Evolutionary conservation across 768 basidiomycete genomes (phyloP).

Genomic region (Boletales sp.): DNA sequence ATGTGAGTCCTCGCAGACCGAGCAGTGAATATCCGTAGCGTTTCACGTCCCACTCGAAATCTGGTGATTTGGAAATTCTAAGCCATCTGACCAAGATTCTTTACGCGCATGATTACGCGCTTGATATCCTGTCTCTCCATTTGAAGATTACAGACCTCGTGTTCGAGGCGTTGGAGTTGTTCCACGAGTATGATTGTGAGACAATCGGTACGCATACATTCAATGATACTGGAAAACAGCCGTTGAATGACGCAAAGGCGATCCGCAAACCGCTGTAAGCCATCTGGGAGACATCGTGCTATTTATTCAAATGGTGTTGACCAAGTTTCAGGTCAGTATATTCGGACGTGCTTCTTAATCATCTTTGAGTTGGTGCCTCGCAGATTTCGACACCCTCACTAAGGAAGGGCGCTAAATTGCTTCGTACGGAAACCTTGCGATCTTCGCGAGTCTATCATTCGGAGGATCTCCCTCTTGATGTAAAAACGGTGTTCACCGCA

Average conservation of each 20-base stretch:
- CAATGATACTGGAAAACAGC: background rate
- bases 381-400: conserved; percentile 53
- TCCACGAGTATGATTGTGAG: conserved; percentile 76
- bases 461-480: conserved; percentile 42
- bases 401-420: conserved; percentile 41
- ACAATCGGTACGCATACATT: conserved; percentile 58
- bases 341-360: background rate
- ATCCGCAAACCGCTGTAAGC: conserved; percentile 78
- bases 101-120: conserved; percentile 50
- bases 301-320: conserved; percentile 62
- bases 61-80: conserved; percentile 64
- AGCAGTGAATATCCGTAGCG: conserved; percentile 40
- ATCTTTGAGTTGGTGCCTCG: conserved; percentile 1
- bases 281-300: conserved; percentile 78
- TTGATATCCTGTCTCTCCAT: conserved; percentile 72
- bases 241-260: conserved; percentile 43
- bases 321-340: conserved; percentile 57
- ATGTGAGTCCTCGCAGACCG: background rate
- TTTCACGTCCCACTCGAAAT: conserved; percentile 48
- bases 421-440: conserved; percentile 50
- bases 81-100: conserved; percentile 69
- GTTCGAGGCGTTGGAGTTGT: conserved; percentile 54
- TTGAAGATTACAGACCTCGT: conserved; percentile 61
- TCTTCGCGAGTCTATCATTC: conserved; percentile 42
- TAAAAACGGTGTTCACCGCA: conserved; percentile 41